phyloP scores from a whole-genome alignment of 768 basidiomycete species.

The Panaeolus papilionaceus region DNA sequence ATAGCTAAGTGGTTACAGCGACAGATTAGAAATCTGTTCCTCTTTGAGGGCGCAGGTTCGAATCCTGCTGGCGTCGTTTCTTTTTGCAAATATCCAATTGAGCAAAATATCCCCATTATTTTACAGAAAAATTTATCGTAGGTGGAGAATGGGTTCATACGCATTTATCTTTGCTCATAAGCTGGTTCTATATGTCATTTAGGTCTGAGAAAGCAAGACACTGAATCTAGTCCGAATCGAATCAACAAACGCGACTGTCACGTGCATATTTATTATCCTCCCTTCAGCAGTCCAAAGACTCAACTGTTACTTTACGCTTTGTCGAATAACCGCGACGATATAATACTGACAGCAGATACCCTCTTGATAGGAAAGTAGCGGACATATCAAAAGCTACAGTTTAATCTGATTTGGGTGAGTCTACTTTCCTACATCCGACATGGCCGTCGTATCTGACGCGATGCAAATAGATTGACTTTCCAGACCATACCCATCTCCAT shows the following conservation, averaged over 20 bases:
- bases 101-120: too few species aligned
- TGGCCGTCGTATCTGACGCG: background rate
- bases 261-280: background rate
- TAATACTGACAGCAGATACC: too few species aligned
- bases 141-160: too few species aligned
- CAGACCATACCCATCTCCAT: background rate
- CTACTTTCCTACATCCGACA: background rate
- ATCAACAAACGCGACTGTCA: constrained; percentile 10
- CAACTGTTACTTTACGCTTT: background rate
- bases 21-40: constrained; percentile 79
- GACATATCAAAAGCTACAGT: background rate
- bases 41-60: constrained; percentile 73
- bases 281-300: background rate
- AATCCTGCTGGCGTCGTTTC: constrained; percentile 67
- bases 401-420: background rate
- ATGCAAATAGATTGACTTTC: background rate
- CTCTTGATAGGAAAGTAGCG: background rate
- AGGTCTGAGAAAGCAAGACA: background rate
- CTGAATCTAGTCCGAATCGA: background rate
- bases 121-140: too few species aligned
- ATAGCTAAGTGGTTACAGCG: constrained; percentile 85
- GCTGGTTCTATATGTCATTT: too few species aligned
- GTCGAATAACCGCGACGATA: too few species aligned
- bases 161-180: too few species aligned
- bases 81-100: constrained; percentile 22